Evolutionary conservation across 1,284 basidiomycete species (phyloP), one percentile per base, ranked within the genome.

Genomic region (Puccinia sorghi): DNA sequence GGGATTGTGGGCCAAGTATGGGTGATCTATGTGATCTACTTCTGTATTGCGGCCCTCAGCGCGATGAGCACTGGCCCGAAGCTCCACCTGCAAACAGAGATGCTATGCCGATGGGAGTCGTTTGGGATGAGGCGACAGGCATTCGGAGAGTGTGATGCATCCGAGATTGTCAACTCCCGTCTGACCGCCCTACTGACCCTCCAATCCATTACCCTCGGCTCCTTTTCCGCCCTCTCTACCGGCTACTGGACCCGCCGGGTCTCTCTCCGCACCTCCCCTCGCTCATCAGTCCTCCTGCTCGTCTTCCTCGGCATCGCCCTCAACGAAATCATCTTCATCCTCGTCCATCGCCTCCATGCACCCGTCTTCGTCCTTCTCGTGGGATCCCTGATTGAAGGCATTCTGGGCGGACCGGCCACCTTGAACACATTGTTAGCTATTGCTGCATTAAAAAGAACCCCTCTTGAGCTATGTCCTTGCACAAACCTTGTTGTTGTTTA

Each of bases 391-490:
- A 20, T 66, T 9, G 63, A 41, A 50, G 64, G 64, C 12, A 67
- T 67, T 67, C 64, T 67, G 46, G 64, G 63, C 9, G 63, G 63
- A 43, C 63, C 63, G 2, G 63, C 63, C 17, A 66, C 63, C 22
- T 66, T 41, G 39, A 66, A 43, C 20, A 48, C 63, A 20, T 11
- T 66, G 63, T 66, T 11, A 66, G 63, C 63, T 3, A 39, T n/a
- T 17, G n/a, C 20, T 3, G 17, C 20, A 0, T 32, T 25, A 11
- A 11, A 11, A 15, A 39, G 1, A 8, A 32, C n/a, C 1, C n/a
- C 54, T 56, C 22, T 8, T 25, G 22, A 22, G 25, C 43, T 17
- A n/a, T n/a, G n/a, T n/a, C n/a, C n/a, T n/a, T n/a, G n/a, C n/a
- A n/a, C 15, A 1, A 46, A 46, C 15, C 43, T 25, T 6, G 27